Base-by-base conservation (phyloP, 495 filamentous ascomycete genomes). In the Aspergillus homomorphus region DNA sequence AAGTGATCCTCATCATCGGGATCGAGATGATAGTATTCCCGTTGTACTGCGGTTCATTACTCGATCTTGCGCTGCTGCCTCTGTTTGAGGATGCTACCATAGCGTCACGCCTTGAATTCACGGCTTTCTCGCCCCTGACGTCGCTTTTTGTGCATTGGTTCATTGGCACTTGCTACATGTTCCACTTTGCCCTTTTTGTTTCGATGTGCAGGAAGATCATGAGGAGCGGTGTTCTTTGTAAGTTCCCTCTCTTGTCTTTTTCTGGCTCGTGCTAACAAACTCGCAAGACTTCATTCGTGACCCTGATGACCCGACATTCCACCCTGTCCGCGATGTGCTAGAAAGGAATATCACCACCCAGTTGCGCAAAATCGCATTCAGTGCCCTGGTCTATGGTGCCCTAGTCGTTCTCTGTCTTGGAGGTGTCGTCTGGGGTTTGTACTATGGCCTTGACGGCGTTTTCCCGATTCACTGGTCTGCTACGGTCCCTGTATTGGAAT, bases 1-100 rank as follows among this genome's bases (percentile, higher is more conserved):
- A 99, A 69, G 94, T 99, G 16, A 94, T 99, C 43, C 78, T 98
- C 22, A 99, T 99, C 62, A 99, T 99, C 59, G 91, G 91, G 57
- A 97, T 98, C 68, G 94, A 99, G 76, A 99, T 99, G 94, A 89
- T 99, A 42, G 82, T 90, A 18, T 99, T 99, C 67, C 94, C 94
- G 0, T 76, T 99, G 8, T 98, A 97, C 68, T 99, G 95, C 66
- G 94, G 94, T 21, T 74, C 96, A 48, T 80, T 99, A 5, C 84
- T 98, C 24, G 94, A 99, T 69, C 59, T 91, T 41, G 95, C 95
- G 12, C 75, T 97, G 28, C 78, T 99, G 19, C 94, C 94, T 3
- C 79, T 98, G 1, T 99, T 98, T 66, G 85, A 89, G 33, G 76
- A 85, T 49, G 89, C 90, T 3, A 90, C 87, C 4, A 65, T 96